Conservation (phyloP, 1,139 yeast genomes). For the Sugiyamaella neomexicana region DNA sequence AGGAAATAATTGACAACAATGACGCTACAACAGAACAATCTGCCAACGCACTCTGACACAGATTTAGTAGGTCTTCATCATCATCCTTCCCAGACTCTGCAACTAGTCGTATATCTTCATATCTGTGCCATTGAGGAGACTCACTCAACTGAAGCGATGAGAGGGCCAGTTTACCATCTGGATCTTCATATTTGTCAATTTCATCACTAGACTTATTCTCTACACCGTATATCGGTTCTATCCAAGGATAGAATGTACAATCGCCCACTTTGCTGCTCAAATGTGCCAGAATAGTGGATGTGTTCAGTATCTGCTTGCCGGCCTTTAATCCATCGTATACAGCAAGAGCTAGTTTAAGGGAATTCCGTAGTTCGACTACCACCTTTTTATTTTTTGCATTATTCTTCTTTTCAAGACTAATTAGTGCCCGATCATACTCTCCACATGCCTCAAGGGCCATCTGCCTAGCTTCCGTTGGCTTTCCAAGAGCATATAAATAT, state of each 20-base stretch:
- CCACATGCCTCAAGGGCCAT: conserved; percentile 29
- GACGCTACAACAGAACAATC: conserved; percentile 80
- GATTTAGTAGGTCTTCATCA: not conserved
- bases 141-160: conserved; percentile 27
- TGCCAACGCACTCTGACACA: conserved; percentile 54
- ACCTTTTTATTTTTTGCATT: not conserved
- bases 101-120: conserved; percentile 23
- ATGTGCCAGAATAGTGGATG: conserved; percentile 29
- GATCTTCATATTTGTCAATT: conserved; percentile 23
- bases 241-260: conserved; percentile 34
- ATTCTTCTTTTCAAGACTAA: not conserved
- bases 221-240: conserved; percentile 23
- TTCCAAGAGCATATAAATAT: conserved; percentile 31
- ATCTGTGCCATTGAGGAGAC: conserved; percentile 33
- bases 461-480: conserved; percentile 20
- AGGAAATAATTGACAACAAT: conserved; percentile 47
- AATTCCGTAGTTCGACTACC: not conserved
- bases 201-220: not conserved
- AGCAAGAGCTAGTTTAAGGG: conserved; percentile 21
- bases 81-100: not conserved
- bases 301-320: conserved; percentile 19
- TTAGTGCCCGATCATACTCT: conserved; percentile 14
- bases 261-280: conserved; percentile 30
- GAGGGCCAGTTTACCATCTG: conserved; percentile 26
- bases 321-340: conserved; percentile 27